phyloP scores from a whole-genome alignment of 148 eudicot species.

The Heliosperma pusillum region DNA sequence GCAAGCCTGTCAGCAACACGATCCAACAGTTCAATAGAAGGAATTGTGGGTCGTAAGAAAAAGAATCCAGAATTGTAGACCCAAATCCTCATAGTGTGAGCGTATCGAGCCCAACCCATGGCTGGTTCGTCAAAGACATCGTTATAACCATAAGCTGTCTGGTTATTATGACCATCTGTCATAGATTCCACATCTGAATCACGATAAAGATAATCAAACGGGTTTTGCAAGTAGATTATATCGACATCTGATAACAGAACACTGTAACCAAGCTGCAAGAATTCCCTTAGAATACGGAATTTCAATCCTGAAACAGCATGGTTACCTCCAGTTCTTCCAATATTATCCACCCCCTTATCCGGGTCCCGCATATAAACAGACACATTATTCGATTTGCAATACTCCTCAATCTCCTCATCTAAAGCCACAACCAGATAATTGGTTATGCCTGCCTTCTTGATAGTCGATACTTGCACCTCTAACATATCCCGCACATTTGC shows the following conservation, averaged over 20 bases:
- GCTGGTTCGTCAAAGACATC: slow-evolving; percentile 88
- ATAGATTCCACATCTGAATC: slow-evolving; percentile 96
- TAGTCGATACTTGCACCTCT: slow-evolving; percentile 54
- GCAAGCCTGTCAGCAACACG: slow-evolving; percentile 78
- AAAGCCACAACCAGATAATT: slow-evolving; percentile 82
- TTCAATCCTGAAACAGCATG: slow-evolving; percentile 87
- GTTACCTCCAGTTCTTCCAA: slow-evolving; percentile 67
- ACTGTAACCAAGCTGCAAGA: slow-evolving; percentile 81
- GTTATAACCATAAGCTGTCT: slow-evolving; percentile 82
- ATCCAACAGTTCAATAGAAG: slow-evolving; percentile 87
- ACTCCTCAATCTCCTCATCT: slow-evolving; percentile 57
- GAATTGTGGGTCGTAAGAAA: slow-evolving; percentile 83
- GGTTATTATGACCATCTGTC: slow-evolving; percentile 87
- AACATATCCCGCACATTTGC: slow-evolving; percentile 74
- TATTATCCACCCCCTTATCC: slow-evolving; percentile 56
- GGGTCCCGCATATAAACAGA: slow-evolving; percentile 77
- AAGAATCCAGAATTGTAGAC: slow-evolving; percentile 93
- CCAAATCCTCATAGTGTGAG: slow-evolving; percentile 97
- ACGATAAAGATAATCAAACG: slow-evolving; percentile 74
- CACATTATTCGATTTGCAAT: slow-evolving; percentile 60
- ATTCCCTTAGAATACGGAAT: slow-evolving; percentile 82
- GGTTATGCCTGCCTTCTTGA: slow-evolving; percentile 61
- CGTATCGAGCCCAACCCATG: slow-evolving; percentile 99
- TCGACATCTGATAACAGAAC: slow-evolving; percentile 92
- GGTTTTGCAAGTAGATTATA: slow-evolving; percentile 86